Percentiles rank a stretch among this genome's conserved stretches.
Conservation (phyloP, 1,284 basidiomycete genomes). For the Takashimella tepidaria region DNA sequence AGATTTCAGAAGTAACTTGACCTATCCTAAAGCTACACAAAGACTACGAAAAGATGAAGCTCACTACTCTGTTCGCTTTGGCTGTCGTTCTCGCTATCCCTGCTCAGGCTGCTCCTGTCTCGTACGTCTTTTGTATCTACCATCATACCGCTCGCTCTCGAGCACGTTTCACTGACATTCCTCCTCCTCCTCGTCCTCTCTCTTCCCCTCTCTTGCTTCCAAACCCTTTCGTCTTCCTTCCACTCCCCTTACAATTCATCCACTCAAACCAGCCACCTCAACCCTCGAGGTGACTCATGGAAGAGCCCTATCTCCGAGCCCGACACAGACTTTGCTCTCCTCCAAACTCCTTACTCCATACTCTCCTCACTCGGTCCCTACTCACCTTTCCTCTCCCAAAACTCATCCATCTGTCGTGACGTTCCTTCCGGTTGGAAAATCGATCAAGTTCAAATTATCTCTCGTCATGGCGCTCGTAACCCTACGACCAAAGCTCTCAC, state of each 20-base stretch:
- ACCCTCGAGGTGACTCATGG: too few species aligned
- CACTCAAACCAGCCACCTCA: too few species aligned
- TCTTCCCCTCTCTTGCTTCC: background rate
- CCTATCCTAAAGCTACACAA: too few species aligned
- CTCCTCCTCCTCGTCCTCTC: background rate
- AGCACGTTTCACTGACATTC: too few species aligned
- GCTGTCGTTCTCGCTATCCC: background rate
- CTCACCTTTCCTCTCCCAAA: constrained; percentile 10
- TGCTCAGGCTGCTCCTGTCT: background rate
- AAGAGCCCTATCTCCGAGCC: background rate
- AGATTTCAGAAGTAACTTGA: too few species aligned
- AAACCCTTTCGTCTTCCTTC: background rate
- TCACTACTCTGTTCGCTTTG: background rate
- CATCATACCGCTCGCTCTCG: too few species aligned
- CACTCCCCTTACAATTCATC: background rate
- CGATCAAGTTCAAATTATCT: constrained; percentile 13
- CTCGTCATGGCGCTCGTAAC: constrained; percentile 14
- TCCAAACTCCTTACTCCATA: background rate
- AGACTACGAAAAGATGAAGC: too few species aligned
- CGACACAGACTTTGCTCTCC: background rate
- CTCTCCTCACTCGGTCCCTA: constrained; percentile 8
- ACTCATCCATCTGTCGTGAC: constrained; percentile 3
- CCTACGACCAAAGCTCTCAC: constrained; percentile 11
- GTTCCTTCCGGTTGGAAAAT: constrained; percentile 6
- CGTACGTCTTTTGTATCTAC: too few species aligned